These are phyloP conservation scores for Blastobotrys aristatus DNA, from an alignment of 1,139 yeast species.

Conservation along the genomic window DNA sequence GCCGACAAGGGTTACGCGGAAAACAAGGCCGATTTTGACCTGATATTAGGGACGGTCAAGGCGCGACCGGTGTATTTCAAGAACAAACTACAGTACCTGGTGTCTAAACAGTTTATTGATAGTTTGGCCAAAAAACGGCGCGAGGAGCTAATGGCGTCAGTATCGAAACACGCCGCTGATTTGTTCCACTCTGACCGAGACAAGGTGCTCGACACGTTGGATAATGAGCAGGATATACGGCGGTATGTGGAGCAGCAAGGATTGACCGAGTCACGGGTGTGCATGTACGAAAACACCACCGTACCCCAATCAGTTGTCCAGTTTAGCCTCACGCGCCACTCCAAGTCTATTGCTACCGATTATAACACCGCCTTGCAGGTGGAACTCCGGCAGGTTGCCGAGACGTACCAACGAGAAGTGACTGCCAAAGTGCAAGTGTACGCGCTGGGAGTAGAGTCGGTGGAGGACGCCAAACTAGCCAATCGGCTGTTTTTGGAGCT, in stretches of 20 bases:
- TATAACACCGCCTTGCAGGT: background rate
- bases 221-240: background rate
- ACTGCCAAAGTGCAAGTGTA: constrained; percentile 9
- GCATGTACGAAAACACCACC: background rate
- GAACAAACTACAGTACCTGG: background rate
- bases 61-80: background rate
- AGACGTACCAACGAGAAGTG: background rate
- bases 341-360: background rate
- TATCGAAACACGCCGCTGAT: background rate
- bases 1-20: constrained; percentile 19
- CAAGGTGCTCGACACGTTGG: background rate
- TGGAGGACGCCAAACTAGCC: constrained; percentile 4
- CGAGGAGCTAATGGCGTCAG: background rate
- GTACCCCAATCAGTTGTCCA: background rate
- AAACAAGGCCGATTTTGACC: background rate
- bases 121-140: background rate
- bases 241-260: background rate
- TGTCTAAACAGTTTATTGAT: constrained; percentile 1
- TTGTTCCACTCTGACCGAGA: background rate
- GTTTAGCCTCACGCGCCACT: background rate
- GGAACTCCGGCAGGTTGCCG: background rate
- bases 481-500: constrained; percentile 7
- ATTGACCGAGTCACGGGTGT: background rate
- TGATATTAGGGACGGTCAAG: background rate
- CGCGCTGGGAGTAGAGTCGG: constrained; percentile 3